Conservation (phyloP, 2,329 filamentous ascomycete genomes). For the Xylariomycetidae sp. region DNA sequence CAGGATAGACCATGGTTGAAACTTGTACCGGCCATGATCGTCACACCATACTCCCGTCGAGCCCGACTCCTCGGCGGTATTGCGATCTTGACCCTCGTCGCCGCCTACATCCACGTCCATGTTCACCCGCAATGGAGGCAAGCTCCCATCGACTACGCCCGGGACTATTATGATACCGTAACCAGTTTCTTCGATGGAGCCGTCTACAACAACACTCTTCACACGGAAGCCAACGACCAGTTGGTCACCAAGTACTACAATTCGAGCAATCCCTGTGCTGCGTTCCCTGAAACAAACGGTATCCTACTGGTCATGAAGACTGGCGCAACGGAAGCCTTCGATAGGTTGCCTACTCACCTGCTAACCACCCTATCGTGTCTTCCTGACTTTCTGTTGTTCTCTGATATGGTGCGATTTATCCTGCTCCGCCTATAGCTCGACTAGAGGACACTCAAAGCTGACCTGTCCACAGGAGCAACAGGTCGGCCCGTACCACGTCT, state of each 20-base stretch:
- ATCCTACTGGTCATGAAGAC: slow-evolving; percentile 53
- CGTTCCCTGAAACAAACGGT: slow-evolving; percentile 36
- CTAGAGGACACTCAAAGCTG: slow-evolving; percentile 1
- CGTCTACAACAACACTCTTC: slow-evolving; percentile 35
- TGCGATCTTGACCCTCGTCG: slow-evolving; percentile 16
- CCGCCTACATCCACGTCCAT: slow-evolving; percentile 20
- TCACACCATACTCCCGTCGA: slow-evolving; percentile 23
- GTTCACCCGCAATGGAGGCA: slow-evolving; percentile 21
- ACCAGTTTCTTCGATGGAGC: slow-evolving; percentile 19
- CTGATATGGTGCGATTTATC: slow-evolving; percentile 36
- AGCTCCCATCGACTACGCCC: slow-evolving; percentile 22
- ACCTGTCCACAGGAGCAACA: slow-evolving; percentile 36
- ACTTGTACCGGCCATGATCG: no score
- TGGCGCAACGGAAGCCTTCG: slow-evolving; percentile 48
- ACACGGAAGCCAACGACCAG: slow-evolving; percentile 29
- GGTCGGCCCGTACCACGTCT: slow-evolving; percentile 37
- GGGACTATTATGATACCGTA: slow-evolving; percentile 23
- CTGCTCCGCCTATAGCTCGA: neutral
- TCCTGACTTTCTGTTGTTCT: slow-evolving; percentile 51
- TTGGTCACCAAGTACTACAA: slow-evolving; percentile 30
- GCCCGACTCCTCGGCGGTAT: slow-evolving; percentile 22
- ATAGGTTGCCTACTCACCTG: slow-evolving; percentile 50
- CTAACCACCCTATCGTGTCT: slow-evolving; percentile 48
- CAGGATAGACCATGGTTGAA: no score
- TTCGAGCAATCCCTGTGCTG: slow-evolving; percentile 32